A percentile compares a stretch with the other conserved stretches of the same genome.
phyloP scores from a whole-genome alignment of 805 yeast species.

The Pichia membranifaciens region DNA sequence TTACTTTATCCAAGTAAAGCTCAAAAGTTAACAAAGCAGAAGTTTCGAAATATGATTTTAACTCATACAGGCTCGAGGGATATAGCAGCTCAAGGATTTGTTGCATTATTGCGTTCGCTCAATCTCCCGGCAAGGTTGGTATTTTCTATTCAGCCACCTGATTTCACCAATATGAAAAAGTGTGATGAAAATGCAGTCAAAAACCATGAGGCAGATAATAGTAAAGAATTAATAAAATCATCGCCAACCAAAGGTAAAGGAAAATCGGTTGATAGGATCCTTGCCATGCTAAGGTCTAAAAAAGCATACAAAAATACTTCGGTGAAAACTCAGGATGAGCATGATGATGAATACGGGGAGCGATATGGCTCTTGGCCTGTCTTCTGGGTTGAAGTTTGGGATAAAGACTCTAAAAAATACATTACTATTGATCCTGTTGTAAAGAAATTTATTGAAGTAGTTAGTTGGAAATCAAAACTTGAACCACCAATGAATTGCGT shows the following conservation, averaged over 20 bases:
- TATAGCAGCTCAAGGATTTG: conserved; percentile 81
- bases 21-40: conserved; percentile 29
- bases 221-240: neutral
- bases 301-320: conserved; percentile 18
- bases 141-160: conserved; percentile 86
- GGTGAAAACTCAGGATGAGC: neutral
- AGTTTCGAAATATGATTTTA: conserved; percentile 40
- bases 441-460: conserved; percentile 54
- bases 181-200: conserved; percentile 12
- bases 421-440: conserved; percentile 80
- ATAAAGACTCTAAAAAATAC: conserved; percentile 64
- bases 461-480: conserved; percentile 41
- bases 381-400: conserved; percentile 96
- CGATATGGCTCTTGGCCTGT: conserved; percentile 47
- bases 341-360: conserved; percentile 5
- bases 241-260: conserved; percentile 1
- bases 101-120: conserved; percentile 63
- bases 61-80: conserved; percentile 67
- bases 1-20: neutral
- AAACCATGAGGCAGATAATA: conserved; percentile 2
- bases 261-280: conserved; percentile 19
- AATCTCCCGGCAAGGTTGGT: conserved; percentile 70
- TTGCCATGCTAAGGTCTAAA: conserved; percentile 25
- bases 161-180: conserved; percentile 46
- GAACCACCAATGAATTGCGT: conserved; percentile 63